These are phyloP conservation scores for Cladorrhinum samala DNA, from an alignment of 495 filamentous ascomycete genomes.

Conservation along the genomic window DNA sequence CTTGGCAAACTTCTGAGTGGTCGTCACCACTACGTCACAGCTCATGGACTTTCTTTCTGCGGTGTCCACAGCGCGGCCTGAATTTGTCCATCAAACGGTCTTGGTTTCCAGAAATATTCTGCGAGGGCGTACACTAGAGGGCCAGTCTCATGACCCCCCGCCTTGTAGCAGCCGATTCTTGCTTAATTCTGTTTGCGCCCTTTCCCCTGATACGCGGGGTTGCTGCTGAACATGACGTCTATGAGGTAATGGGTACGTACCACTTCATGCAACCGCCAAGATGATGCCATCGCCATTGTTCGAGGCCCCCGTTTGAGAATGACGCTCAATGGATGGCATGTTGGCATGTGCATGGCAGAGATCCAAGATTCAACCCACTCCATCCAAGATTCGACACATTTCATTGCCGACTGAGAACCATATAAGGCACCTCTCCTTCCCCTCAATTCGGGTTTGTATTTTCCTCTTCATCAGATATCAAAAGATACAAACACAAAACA, in stretches of 20 bases:
- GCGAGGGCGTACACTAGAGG: no score
- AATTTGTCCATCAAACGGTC: not conserved
- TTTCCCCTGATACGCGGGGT: no score
- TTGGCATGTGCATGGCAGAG: not conserved
- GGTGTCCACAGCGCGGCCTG: not conserved
- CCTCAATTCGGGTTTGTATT: not conserved
- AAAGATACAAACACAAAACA: constrained; percentile 4
- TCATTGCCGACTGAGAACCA: no score
- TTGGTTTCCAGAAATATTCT: not conserved
- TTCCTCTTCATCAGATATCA: constrained; percentile 11
- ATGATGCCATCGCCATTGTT: not conserved
- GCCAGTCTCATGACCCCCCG: no score
- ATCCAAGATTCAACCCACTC: no score
- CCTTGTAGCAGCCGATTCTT: no score
- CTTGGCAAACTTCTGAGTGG: not conserved
- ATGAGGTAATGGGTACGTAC: constrained; percentile 13
- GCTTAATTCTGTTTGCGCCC: no score
- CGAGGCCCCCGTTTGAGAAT: not conserved
- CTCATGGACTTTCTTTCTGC: not conserved
- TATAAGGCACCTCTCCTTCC: constrained; percentile 6
- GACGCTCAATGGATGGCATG: not conserved
- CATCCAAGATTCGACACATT: no score
- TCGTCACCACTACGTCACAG: not conserved
- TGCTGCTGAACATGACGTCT: no score
- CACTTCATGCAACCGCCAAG: not conserved